Conservation (phyloP, 2,329 filamentous ascomycete genomes). For the Trichoderma hamatum region DNA sequence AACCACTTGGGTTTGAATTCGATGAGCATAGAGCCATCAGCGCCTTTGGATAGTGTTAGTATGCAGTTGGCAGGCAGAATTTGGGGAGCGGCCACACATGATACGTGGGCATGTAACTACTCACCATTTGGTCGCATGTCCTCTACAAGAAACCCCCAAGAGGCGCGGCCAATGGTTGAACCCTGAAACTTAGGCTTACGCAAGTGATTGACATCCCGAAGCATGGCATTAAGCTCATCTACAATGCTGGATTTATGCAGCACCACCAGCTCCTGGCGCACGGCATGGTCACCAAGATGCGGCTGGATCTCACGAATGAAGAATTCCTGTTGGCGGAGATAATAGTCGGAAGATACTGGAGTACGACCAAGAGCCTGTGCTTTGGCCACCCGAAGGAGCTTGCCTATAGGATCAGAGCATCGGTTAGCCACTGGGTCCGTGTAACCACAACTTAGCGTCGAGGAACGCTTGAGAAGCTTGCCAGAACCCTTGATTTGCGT, state of each 20-base stretch:
- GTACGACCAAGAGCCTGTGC: constrained; percentile 37
- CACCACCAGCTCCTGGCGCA: constrained; percentile 45
- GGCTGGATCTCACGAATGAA: constrained; percentile 42
- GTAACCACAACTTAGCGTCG: constrained; percentile 5
- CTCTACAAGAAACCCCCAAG: constrained; percentile 71
- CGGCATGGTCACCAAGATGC: constrained; percentile 41
- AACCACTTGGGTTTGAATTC: constrained; percentile 91
- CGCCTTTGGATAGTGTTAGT: constrained; percentile 32
- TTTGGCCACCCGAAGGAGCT: constrained; percentile 47
- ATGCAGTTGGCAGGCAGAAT: constrained; percentile 12
- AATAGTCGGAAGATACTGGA: constrained; percentile 44
- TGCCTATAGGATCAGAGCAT: constrained; percentile 34
- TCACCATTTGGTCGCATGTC: constrained; percentile 62
- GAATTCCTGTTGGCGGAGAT: constrained; percentile 44
- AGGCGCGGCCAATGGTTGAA: constrained; percentile 56
- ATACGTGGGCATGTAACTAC: not conserved
- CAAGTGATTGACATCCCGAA: constrained; percentile 52
- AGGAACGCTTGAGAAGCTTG: not conserved
- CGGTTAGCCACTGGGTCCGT: constrained; percentile 12
- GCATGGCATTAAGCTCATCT: constrained; percentile 54
- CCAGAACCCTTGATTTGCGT: not conserved
- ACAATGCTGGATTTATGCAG: constrained; percentile 43
- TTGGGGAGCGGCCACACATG: not conserved
- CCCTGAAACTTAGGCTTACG: constrained; percentile 51
- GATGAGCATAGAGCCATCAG: constrained; percentile 49